Conservation (phyloP, 495 filamentous ascomycete species). For the Hyaloscypha finlandica region DNA sequence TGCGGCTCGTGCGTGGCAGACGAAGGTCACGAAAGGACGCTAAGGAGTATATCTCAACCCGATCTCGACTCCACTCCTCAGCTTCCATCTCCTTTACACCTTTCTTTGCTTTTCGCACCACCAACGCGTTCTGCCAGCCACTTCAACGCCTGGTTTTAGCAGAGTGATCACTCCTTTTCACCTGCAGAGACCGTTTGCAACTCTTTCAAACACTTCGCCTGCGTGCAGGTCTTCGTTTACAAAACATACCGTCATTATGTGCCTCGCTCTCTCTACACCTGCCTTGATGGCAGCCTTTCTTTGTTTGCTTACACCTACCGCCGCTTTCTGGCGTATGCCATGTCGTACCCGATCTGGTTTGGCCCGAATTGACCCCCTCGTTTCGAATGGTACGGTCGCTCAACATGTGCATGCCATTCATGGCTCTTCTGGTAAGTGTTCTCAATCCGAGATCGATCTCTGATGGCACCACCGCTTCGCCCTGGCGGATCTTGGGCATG, state of each 20-base stretch:
- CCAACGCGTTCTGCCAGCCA: background rate
- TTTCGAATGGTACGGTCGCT: slow-evolving; percentile 47
- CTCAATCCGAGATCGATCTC: slow-evolving; percentile 1
- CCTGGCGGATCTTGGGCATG: background rate
- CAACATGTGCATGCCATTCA: slow-evolving; percentile 74
- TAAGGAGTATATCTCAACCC: background rate
- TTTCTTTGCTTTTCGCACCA: background rate
- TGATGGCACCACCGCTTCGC: background rate
- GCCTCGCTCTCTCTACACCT: background rate
- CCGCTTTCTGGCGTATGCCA: slow-evolving; percentile 86
- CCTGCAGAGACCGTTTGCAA: background rate
- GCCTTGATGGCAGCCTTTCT: slow-evolving; percentile 4
- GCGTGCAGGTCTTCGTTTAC: background rate
- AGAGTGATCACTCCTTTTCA: background rate
- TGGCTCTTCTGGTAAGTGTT: slow-evolving; percentile 59
- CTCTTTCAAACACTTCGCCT: background rate
- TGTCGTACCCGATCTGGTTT: slow-evolving; percentile 69
- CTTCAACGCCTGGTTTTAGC: background rate
- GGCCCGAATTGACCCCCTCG: slow-evolving; percentile 72
- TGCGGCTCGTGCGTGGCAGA: background rate
- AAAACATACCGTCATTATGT: slow-evolving; percentile 18
- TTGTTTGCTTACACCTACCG: background rate
- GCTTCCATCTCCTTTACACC: background rate
- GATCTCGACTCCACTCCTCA: background rate
- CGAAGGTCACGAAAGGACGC: background rate